phyloP scores from a whole-genome alignment of 495 filamentous ascomycete species.

The Penicillium cataractarum region DNA sequence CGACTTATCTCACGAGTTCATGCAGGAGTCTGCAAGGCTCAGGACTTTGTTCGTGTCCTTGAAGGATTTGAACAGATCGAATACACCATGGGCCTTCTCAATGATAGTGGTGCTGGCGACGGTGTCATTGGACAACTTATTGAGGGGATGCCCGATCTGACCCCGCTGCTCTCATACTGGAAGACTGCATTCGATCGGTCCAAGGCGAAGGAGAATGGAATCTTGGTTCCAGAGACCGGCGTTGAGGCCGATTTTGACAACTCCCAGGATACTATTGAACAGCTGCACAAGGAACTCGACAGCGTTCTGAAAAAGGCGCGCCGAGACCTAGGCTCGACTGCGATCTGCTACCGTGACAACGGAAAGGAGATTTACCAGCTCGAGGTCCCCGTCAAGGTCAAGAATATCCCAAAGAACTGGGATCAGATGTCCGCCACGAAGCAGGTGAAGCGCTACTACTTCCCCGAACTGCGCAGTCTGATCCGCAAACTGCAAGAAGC shows the following conservation, averaged over 20 bases:
- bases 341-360: conserved; percentile 83
- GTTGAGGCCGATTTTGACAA: conserved; percentile 92
- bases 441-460: conserved; percentile 94
- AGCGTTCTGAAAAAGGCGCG: conserved; percentile 70
- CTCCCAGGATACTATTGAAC: conserved; percentile 76
- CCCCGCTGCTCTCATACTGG: conserved; percentile 76
- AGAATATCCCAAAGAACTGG: conserved; percentile 82
- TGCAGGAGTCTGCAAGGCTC: conserved; percentile 81
- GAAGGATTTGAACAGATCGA: conserved; percentile 98
- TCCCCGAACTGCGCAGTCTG: conserved; percentile 74
- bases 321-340: conserved; percentile 63
- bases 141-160: conserved; percentile 80
- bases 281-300: conserved; percentile 72
- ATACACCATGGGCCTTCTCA: conserved; percentile 80
- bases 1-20: conserved; percentile 93
- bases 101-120: conserved; percentile 67
- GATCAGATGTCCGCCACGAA: conserved; percentile 94
- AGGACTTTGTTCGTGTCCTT: conserved; percentile 91
- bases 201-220: conserved; percentile 73
- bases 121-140: conserved; percentile 86
- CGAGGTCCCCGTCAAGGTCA: conserved; percentile 84
- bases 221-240: conserved; percentile 84
- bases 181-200: conserved; percentile 88
- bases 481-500: conserved; percentile 89
- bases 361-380: conserved; percentile 98